Conservation (phyloP, 208 protist species). For the Wallacemonas collosoma region DNA sequence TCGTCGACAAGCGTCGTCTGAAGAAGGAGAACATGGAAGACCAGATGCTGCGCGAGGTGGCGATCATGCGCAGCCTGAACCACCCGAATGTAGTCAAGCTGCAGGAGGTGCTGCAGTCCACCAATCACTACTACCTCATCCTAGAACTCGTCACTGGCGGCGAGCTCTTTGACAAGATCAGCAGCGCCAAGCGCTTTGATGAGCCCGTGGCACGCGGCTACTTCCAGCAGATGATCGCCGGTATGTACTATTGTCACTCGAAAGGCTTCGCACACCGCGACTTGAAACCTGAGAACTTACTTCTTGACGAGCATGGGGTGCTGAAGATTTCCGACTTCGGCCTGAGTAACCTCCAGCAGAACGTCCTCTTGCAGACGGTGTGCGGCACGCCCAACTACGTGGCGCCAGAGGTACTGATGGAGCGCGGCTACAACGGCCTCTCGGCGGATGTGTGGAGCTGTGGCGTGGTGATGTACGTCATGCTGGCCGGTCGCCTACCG, state of each 20-base stretch:
- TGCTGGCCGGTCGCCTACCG: constrained; percentile 91
- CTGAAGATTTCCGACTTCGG: constrained; percentile 95
- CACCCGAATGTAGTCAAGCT: constrained; percentile 89
- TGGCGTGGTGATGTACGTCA: constrained; percentile 96
- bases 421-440: constrained; percentile 92
- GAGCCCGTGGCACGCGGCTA: constrained; percentile 88
- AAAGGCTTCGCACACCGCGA: constrained; percentile 91
- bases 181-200: constrained; percentile 76
- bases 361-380: constrained; percentile 84
- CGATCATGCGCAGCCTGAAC: constrained; percentile 79
- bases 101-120: constrained; percentile 86
- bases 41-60: constrained; percentile 90
- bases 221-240: constrained; percentile 96
- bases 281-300: constrained; percentile 92
- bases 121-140: constrained; percentile 90
- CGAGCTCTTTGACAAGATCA: constrained; percentile 94
- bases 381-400: constrained; percentile 94
- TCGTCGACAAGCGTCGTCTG: constrained; percentile 86
- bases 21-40: constrained; percentile 90
- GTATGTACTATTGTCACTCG: constrained; percentile 93
- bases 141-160: constrained; percentile 92
- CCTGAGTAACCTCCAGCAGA: constrained; percentile 83
- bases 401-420: constrained; percentile 94
- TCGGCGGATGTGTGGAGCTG: constrained; percentile 97
- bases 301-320: constrained; percentile 72